Conservation (phyloP, 805 yeast genomes). For the Kuraishia capsulata region DNA sequence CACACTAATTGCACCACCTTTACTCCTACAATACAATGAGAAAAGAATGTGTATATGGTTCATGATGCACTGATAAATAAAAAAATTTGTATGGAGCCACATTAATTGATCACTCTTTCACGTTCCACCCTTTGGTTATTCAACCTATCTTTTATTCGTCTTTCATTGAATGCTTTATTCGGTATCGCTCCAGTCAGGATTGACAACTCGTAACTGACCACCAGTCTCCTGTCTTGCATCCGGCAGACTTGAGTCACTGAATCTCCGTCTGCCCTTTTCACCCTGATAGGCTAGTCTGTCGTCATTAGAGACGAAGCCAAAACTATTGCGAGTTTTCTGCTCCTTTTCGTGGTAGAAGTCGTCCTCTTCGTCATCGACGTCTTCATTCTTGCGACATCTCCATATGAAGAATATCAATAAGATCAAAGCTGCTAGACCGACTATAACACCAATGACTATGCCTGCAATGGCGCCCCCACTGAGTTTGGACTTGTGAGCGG, state of each 20-base stretch:
- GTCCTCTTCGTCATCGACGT: constrained; percentile 11
- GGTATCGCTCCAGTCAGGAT: constrained; percentile 17
- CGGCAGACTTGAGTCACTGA: constrained; percentile 24
- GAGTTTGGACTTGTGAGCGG: constrained; percentile 7
- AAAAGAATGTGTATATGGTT: not conserved
- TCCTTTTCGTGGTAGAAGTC: constrained; percentile 2
- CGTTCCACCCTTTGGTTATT: too few species aligned
- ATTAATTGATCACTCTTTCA: not conserved
- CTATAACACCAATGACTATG: constrained; percentile 21
- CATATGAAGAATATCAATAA: constrained; percentile 11
- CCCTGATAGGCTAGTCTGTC: constrained; percentile 6
- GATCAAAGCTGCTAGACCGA: constrained; percentile 13
- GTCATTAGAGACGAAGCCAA: constrained; percentile 1
- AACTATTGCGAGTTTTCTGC: not conserved
- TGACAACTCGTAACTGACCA: constrained; percentile 22
- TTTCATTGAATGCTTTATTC: too few species aligned
- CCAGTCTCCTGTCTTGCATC: constrained; percentile 21
- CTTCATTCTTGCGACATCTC: constrained; percentile 12
- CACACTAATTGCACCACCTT: not conserved
- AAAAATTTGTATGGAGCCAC: not conserved
- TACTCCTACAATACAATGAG: not conserved
- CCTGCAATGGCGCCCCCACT: constrained; percentile 26
- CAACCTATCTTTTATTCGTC: too few species aligned
- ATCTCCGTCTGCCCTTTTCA: constrained; percentile 18
- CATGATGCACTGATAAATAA: not conserved